Base-by-base conservation (phyloP, 441 rosid genomes). In the Eruca vesicaria region DNA sequence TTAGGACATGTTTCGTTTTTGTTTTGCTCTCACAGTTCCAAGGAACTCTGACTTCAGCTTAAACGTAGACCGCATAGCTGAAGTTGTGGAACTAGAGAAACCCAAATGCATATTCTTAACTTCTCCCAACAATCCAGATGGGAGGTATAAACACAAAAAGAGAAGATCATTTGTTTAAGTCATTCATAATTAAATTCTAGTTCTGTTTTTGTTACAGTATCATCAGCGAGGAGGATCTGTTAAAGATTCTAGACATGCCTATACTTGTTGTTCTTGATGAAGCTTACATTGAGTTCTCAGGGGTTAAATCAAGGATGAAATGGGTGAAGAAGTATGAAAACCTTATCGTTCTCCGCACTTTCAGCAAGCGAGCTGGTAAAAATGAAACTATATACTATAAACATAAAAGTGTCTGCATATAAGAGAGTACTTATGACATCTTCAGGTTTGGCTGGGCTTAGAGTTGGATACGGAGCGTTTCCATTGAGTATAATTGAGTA, bases 121-220 rank as follows among this genome's bases (percentile, higher is more conserved):
- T 33, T 91, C 97, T 61, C 98, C 99, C n/a, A 96, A 96, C 79
- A 96, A 96, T 77, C 99, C 99, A 33, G 98, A 95, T 78, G 99
- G 98, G 68, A 96, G 99, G 99, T 93, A n/a, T 52, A 48, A 55
- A 50, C 56, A 59, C 56, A 29, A 48, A n/a, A 36, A 4, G 53
- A 29, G 11, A 7, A 38, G 12, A 18, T 9, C 6, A 0, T 10
- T 16, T 52, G 8, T 12, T 10, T 3, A 50, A 48, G 48, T 50
- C 45, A 14, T 15, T 72, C 9, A 29, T 67, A 62, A 43, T 14
- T 43, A 57, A 35, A 18, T 41, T 56, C 4, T 4, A 64, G 57
- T 63, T 61, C 28, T 7, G 10, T 7, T 64, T 18, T 73, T 43
- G 45, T 29, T 31, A 60, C 87, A 93, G 98, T 75, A 68, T 89